A percentile compares a stretch with the other conserved stretches of the same genome.
phyloP scores from a whole-genome alignment of 257 asterid species.

The Petunia secreta region DNA sequence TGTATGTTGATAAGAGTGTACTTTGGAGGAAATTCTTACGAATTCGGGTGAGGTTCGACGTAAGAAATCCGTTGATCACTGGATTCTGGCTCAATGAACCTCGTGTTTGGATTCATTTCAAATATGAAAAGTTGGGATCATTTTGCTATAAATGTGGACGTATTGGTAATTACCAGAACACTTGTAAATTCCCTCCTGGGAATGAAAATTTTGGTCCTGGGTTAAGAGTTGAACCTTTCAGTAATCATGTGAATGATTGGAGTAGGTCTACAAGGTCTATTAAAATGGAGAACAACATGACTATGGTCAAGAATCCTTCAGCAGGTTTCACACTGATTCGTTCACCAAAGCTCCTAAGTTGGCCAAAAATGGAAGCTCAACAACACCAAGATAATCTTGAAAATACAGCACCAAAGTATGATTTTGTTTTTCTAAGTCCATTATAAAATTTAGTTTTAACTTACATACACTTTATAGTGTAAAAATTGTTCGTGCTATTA shows the following conservation, averaged over 20 bases:
- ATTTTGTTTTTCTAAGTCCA: not conserved
- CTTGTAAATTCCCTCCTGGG: conserved; percentile 38
- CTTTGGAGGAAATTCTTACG: conserved; percentile 27
- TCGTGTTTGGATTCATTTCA: conserved; percentile 37
- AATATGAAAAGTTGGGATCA: conserved; percentile 38
- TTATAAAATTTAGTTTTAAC: too few species aligned
- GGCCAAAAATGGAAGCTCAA: not conserved
- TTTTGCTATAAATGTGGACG: conserved; percentile 41
- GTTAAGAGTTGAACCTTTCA: conserved; percentile 28
- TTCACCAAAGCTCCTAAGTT: not conserved
- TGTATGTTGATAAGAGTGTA: conserved; percentile 14
- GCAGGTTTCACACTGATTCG: conserved; percentile 1
- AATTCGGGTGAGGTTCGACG: conserved; percentile 34
- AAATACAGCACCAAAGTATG: not conserved
- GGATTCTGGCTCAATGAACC: conserved; percentile 36
- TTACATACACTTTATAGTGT: too few species aligned
- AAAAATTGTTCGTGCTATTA: too few species aligned
- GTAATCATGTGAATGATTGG: not conserved
- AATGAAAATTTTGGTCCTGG: conserved; percentile 39
- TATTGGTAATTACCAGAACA: conserved; percentile 28
- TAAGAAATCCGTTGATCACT: conserved; percentile 28
- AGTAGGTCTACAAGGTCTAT: not conserved
- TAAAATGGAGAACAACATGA: not conserved
- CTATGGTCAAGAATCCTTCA: not conserved
- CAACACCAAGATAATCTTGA: not conserved